phyloP scores from a whole-genome alignment of 139 green algal genomes.

The Micromonas pusilla region DNA sequence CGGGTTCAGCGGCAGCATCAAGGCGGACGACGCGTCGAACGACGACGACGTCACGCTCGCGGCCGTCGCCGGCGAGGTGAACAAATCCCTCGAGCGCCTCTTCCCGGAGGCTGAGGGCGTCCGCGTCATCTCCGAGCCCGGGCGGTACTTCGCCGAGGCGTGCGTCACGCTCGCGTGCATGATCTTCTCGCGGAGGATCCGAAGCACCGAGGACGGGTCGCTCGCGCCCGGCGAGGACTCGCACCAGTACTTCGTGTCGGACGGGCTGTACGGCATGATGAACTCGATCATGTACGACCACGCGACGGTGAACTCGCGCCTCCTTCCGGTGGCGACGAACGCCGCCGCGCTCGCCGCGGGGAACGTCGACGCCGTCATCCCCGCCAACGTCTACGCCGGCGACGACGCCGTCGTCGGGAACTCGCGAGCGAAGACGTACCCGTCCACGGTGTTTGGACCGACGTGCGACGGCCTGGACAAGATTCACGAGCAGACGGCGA shows the following conservation, averaged over 20 bases:
- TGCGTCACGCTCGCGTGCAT: slow-evolving; percentile 62
- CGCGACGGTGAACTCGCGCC: slow-evolving; percentile 27
- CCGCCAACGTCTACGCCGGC: slow-evolving; percentile 38
- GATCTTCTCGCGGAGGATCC: slow-evolving; percentile 44
- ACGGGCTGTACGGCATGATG: slow-evolving; percentile 94
- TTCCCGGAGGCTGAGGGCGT: slow-evolving; percentile 70
- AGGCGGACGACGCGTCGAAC: slow-evolving; percentile 36
- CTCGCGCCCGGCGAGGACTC: not conserved
- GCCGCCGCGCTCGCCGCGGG: slow-evolving; percentile 85
- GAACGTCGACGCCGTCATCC: slow-evolving; percentile 68
- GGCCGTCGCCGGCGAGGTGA: slow-evolving; percentile 75
- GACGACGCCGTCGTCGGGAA: slow-evolving; percentile 7
- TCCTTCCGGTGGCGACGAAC: slow-evolving; percentile 16
- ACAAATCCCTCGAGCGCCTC: slow-evolving; percentile 65
- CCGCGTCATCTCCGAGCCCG: slow-evolving; percentile 88
- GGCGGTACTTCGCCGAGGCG: slow-evolving; percentile 93
- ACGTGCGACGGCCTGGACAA: slow-evolving; percentile 51
- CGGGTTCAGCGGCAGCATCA: slow-evolving; percentile 67
- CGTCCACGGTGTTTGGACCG: slow-evolving; percentile 44
- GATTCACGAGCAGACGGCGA: slow-evolving; percentile 31
- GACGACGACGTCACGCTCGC: slow-evolving; percentile 45
- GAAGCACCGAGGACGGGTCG: not conserved
- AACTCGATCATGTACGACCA: slow-evolving; percentile 90
- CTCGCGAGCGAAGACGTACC: not conserved
- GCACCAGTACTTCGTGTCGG: slow-evolving; percentile 75